Base-by-base conservation (phyloP, 176 grass and related monocot species). In the Panicum miliaceum region DNA sequence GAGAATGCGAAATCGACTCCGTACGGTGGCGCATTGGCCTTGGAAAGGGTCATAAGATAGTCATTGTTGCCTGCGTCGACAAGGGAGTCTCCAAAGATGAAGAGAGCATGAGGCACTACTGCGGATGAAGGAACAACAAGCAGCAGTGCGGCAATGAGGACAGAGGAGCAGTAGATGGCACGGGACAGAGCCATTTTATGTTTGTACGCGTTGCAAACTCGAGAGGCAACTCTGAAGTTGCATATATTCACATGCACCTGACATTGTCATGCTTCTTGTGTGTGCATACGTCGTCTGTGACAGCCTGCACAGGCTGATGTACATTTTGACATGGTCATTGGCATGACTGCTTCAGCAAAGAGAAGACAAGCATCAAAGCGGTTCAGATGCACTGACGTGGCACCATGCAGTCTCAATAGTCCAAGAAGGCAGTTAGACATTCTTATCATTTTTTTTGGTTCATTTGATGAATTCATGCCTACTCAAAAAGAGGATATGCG, bases 51-150 rank as follows among this genome's bases (percentile, higher is more conserved):
- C 67, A 98, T 81, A 7, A 98, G 84, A 16, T 94, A 95, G 91
- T 98, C 88, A 13, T 94, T 95, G 89, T 95, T 98, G 20, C 96
- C 96, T 14, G 81, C 82, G 80, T 98, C 93, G 18, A 89, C 96
- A 78, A 94, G 91, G 48, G 96, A 98, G 82, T 98, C 96, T n/a
- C 96, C 96, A 71, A 95, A 92, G 79, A 98, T 87, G 82, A 98
- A 94, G 65, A 89, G 87, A 29, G 86, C 58, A 9, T 85, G 82
- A 70, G 76, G 57, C 47, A 73, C 61, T 71, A 91, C 82, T 27
- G 85, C 67, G 65, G 59, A 87, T 18, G 84, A 50, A 51, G 60
- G 54, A 36, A 75, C 40, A 84, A 82, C 10, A 61, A 98, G 40
- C 73, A 92, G 63, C 26, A 88, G 47, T 37, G 66, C 6, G 50